A percentile compares a stretch with the other conserved stretches of the same genome.
Conservation (phyloP, 2,329 filamentous ascomycete species). For the Talaromyces sp. region DNA sequence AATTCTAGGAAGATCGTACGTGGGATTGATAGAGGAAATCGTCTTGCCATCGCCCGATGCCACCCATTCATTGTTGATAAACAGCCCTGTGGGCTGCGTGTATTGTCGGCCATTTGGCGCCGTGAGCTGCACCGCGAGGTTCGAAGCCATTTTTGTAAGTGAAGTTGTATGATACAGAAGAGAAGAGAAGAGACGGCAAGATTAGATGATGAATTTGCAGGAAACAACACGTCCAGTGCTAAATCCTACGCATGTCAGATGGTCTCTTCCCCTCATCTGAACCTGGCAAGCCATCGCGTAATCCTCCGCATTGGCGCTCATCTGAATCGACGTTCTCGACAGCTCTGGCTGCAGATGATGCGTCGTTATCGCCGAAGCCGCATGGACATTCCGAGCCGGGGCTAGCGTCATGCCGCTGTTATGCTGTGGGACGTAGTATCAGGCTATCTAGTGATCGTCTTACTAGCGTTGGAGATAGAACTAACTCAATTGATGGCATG, state of each 20-base stretch:
- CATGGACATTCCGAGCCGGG: slow-evolving; percentile 5
- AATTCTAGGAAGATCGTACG: slow-evolving; percentile 12
- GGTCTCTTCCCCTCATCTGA: neutral
- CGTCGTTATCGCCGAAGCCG: slow-evolving; percentile 4
- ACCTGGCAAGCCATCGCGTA: neutral
- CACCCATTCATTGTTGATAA: slow-evolving; percentile 44
- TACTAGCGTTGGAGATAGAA: no score
- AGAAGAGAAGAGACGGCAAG: neutral
- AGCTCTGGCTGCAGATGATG: neutral
- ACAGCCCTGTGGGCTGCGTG: slow-evolving; percentile 37
- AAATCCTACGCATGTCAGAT: neutral
- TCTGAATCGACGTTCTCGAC: neutral
- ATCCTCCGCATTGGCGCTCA: neutral
- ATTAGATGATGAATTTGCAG: neutral
- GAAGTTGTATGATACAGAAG: neutral
- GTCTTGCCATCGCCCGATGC: slow-evolving; percentile 32
- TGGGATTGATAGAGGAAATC: slow-evolving; percentile 33
- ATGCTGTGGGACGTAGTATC: neutral
- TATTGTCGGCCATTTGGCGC: slow-evolving; percentile 36
- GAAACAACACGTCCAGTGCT: neutral
- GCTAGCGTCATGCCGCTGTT: slow-evolving; percentile 6
- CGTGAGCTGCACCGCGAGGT: slow-evolving; percentile 26
- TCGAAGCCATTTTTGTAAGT: neutral
- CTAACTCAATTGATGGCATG: neutral
- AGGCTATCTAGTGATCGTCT: no score